phyloP scores from a whole-genome alignment of 345 rosid genomes.

The Cochlearia excelsa region DNA sequence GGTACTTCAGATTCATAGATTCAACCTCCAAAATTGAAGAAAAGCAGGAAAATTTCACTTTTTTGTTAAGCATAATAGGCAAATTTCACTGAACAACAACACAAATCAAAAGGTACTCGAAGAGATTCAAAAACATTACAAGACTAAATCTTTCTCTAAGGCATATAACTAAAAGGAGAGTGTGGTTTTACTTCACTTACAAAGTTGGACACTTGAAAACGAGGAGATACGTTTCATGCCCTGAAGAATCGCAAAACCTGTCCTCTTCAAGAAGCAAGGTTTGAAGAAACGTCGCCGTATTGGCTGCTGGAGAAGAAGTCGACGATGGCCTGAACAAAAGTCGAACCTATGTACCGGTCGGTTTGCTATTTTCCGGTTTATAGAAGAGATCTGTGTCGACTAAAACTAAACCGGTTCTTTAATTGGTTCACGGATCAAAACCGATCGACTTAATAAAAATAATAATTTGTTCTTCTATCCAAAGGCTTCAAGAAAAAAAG shows the following conservation, averaged over 20 bases:
- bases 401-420: constrained; percentile 3
- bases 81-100: background rate
- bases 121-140: background rate
- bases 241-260: background rate
- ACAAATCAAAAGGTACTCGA: background rate
- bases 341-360: background rate
- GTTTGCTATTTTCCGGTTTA: constrained; percentile 5
- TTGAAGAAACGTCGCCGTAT: too few species aligned
- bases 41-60: too few species aligned
- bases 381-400: background rate
- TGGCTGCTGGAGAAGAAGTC: too few species aligned
- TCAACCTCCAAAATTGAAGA: background rate
- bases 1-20: background rate
- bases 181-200: constrained; percentile 12
- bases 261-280: too few species aligned
- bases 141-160: too few species aligned
- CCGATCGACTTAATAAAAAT: too few species aligned
- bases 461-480: too few species aligned
- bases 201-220: constrained; percentile 16
- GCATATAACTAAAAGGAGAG: background rate
- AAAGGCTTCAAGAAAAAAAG: too few species aligned
- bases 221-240: constrained; percentile 34
- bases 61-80: background rate
- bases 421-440: background rate
- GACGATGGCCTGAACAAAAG: too few species aligned